Base-by-base conservation (phyloP, 164 flowering plant genomes). In the Sedum album region DNA sequence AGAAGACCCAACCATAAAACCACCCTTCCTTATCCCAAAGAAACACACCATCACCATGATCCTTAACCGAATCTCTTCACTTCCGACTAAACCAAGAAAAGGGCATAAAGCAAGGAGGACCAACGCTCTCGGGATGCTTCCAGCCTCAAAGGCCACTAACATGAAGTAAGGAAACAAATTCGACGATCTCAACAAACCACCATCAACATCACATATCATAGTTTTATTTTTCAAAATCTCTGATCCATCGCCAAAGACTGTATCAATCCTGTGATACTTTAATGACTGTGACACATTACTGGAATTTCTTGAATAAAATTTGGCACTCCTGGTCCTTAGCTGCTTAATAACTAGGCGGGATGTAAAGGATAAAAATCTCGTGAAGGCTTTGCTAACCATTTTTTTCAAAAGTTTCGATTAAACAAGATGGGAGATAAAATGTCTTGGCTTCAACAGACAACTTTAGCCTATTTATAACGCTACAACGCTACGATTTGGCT, bases 81-180 rank as follows among this genome's bases (percentile, higher is more conserved):
- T 17, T 30, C 72, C 33, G 26, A 73, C 49, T 68, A 86, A 7
- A 25, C 78, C 72, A 25, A 81, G 17, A 8, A 89, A 66, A 46
- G 96, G 89, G 70, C 79, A 83, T 15, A 76, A 9, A 39, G 84
- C 71, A 1, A 86, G 68, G 23, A 87, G 71, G 11, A 82, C 15
- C 3, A 87, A 61, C 0, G 86, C 83, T 60, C 96, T 81, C 0
- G 86, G 0, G 0, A 72, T 49, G 64, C 92, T 74, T 18, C 90
- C 90, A 18, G 80, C 85, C 72, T 87, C 92, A 23, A 80, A 76
- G 23, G 79, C 82, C n/a, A n/a, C n/a, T n/a, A n/a, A n/a, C n/a
- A n/a, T n/a, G n/a, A n/a, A n/a, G n/a, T n/a, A n/a, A n/a, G 79
- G 78, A 53, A 79, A 79, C 36, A 69, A 41, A 0, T 77, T 66